A percentile compares a stretch with the other conserved stretches of the same genome.
phyloP scores from a whole-genome alignment of 768 basidiomycete species.

The Bullera alba region DNA sequence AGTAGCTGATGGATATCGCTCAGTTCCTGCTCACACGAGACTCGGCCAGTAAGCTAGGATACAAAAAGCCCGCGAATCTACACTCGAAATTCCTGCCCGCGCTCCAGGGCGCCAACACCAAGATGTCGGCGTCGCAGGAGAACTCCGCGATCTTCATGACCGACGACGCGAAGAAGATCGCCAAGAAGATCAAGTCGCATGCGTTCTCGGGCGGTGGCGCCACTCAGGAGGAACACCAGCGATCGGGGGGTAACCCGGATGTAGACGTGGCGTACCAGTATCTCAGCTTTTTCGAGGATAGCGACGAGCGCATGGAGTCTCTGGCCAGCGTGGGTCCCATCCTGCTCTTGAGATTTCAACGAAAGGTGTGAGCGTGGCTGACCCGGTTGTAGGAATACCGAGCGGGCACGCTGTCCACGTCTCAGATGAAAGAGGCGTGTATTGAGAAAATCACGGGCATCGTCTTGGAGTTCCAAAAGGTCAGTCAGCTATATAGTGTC shows the following conservation, averaged over 20 bases:
- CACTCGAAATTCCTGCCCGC: slow-evolving; percentile 98
- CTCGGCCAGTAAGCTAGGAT: slow-evolving; percentile 85
- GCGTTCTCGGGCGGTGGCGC: slow-evolving; percentile 94
- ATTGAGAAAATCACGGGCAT: slow-evolving; percentile 76
- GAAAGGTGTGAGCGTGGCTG: slow-evolving; percentile 1
- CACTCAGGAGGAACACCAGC: slow-evolving; percentile 89
- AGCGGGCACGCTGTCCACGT: slow-evolving; percentile 75
- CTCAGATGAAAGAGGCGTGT: slow-evolving; percentile 82
- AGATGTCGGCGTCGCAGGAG: slow-evolving; percentile 94
- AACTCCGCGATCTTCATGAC: slow-evolving; percentile 96
- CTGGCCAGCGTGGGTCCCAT: slow-evolving; percentile 70
- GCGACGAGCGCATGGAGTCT: slow-evolving; percentile 75
- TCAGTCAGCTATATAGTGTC: slow-evolving; percentile 35
- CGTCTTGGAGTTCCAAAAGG: slow-evolving; percentile 78
- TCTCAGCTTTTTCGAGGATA: slow-evolving; percentile 87
- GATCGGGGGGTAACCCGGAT: slow-evolving; percentile 80
- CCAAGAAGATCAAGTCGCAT: slow-evolving; percentile 93
- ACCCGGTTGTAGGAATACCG: slow-evolving; percentile 68
- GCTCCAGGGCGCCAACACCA: slow-evolving; percentile 92
- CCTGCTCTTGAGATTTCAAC: not conserved
- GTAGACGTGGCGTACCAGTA: slow-evolving; percentile 97
- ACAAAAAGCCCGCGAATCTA: slow-evolving; percentile 85
- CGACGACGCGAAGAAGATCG: slow-evolving; percentile 85
- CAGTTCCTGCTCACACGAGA: slow-evolving; percentile 98
- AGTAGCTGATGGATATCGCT: too few species aligned